Conservation (phyloP, 352 stramenopile species). For the Pythium coloratum region DNA sequence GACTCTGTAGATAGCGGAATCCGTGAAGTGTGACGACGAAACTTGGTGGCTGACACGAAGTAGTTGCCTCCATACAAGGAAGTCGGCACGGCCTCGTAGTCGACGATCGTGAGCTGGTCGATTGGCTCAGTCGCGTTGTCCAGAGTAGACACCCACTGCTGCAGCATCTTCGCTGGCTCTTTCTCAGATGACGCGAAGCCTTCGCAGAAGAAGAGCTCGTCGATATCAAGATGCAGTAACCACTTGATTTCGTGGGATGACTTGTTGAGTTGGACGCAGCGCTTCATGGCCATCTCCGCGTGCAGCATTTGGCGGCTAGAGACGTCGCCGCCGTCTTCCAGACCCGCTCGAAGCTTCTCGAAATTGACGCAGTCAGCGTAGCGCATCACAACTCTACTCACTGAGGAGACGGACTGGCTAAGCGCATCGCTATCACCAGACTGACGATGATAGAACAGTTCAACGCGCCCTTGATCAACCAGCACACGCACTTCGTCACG, state of each 20-base stretch:
- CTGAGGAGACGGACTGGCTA: neutral
- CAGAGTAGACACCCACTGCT: slow-evolving; percentile 10
- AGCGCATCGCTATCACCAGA: neutral
- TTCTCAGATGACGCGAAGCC: slow-evolving; percentile 6
- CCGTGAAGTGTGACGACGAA: slow-evolving; percentile 30
- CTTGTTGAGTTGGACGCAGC: slow-evolving; percentile 8
- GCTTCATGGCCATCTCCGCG: slow-evolving; percentile 32
- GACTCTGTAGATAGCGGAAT: slow-evolving; percentile 27
- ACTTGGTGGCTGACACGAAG: slow-evolving; percentile 29
- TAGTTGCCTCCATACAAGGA: slow-evolving; percentile 24
- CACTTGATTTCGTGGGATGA: slow-evolving; percentile 23
- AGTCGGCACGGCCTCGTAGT: slow-evolving; percentile 39
- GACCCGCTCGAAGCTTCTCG: neutral
- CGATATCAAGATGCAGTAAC: slow-evolving; percentile 43
- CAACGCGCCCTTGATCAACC: slow-evolving; percentile 22
- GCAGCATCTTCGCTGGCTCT: neutral
- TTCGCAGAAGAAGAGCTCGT: slow-evolving; percentile 41
- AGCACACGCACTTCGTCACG: slow-evolving; percentile 18
- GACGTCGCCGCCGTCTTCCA: slow-evolving; percentile 24
- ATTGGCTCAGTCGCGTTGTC: slow-evolving; percentile 1
- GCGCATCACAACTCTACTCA: neutral
- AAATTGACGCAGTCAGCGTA: slow-evolving; percentile 23
- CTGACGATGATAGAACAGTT: slow-evolving; percentile 26
- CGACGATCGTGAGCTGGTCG: slow-evolving; percentile 38
- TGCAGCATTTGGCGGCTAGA: slow-evolving; percentile 38